phyloP scores from a whole-genome alignment of 495 filamentous ascomycete species.

The Penicillium atrosanguineum region DNA sequence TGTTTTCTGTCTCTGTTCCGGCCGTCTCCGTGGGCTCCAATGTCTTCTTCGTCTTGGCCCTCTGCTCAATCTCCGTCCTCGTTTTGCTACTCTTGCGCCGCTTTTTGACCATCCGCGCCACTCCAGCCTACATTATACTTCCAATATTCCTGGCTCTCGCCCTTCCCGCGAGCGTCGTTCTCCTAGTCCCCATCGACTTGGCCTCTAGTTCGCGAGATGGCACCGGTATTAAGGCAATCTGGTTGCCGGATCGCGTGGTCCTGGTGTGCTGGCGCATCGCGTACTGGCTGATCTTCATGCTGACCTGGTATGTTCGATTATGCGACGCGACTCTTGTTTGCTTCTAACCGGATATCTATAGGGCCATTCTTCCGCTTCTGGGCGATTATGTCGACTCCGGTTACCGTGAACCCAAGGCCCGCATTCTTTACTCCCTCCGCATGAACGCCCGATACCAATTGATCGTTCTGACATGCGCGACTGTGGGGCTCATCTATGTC shows the following conservation, averaged over 20 bases:
- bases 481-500: slow-evolving; percentile 77
- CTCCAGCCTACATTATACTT: slow-evolving; percentile 84
- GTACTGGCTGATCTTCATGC: slow-evolving; percentile 93
- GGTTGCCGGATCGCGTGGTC: slow-evolving; percentile 64
- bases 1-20: slow-evolving; percentile 30
- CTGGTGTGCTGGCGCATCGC: slow-evolving; percentile 87
- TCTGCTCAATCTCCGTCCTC: slow-evolving; percentile 68
- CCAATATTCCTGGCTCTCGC: slow-evolving; percentile 92
- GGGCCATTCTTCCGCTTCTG: slow-evolving; percentile 89
- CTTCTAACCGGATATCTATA: slow-evolving; percentile 25
- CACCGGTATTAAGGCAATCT: slow-evolving; percentile 61
- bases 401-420: slow-evolving; percentile 78
- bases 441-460: slow-evolving; percentile 86
- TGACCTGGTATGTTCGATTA: slow-evolving; percentile 72
- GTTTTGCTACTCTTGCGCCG: slow-evolving; percentile 82
- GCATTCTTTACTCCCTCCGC: slow-evolving; percentile 77
- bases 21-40: slow-evolving; percentile 58
- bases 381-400: slow-evolving; percentile 93
- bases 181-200: slow-evolving; percentile 94
- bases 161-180: slow-evolving; percentile 88
- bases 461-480: slow-evolving; percentile 67
- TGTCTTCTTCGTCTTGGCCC: slow-evolving; percentile 68
- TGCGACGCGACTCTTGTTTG: neutral
- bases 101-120: slow-evolving; percentile 86
- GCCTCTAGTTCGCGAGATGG: slow-evolving; percentile 78